Evolutionary conservation across 495 filamentous ascomycete genomes (phyloP).

Genomic region (Diplogelasinospora grovesii): DNA sequence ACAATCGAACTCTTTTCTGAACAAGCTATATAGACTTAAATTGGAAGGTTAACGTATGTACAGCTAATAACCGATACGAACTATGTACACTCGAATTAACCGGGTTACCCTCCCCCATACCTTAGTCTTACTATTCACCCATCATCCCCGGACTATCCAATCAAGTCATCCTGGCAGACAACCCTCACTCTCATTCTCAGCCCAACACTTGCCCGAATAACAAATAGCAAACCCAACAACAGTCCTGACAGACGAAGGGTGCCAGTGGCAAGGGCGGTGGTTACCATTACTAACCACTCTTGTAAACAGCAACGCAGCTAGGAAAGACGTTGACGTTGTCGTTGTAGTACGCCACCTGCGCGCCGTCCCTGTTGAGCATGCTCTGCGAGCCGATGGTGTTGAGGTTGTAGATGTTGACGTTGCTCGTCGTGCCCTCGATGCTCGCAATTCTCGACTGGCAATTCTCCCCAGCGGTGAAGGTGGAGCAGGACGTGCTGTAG

Average conservation of each 20-base stretch:
- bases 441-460: conserved; percentile 50
- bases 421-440: conserved; percentile 38
- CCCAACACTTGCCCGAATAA: too few species aligned
- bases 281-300: conserved; percentile 31
- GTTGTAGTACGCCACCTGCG: conserved; percentile 30
- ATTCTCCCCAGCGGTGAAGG: conserved; percentile 37
- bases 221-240: not conserved
- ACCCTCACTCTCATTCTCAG: too few species aligned
- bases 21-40: too few species aligned
- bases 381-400: conserved; percentile 46
- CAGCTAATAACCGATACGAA: too few species aligned
- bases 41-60: too few species aligned
- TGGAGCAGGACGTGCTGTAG: conserved; percentile 40
- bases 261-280: too few species aligned
- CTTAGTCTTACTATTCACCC: too few species aligned
- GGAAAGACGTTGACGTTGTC: conserved; percentile 45
- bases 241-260: not conserved
- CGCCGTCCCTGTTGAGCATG: conserved; percentile 40
- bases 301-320: conserved; percentile 36
- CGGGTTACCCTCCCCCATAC: too few species aligned
- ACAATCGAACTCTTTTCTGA: too few species aligned
- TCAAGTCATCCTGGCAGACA: too few species aligned
- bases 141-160: too few species aligned
- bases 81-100: too few species aligned
- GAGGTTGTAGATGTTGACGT: conserved; percentile 48